phyloP scores from a whole-genome alignment of 2,329 filamentous ascomycete species.

The Aspergillus versicolor region DNA sequence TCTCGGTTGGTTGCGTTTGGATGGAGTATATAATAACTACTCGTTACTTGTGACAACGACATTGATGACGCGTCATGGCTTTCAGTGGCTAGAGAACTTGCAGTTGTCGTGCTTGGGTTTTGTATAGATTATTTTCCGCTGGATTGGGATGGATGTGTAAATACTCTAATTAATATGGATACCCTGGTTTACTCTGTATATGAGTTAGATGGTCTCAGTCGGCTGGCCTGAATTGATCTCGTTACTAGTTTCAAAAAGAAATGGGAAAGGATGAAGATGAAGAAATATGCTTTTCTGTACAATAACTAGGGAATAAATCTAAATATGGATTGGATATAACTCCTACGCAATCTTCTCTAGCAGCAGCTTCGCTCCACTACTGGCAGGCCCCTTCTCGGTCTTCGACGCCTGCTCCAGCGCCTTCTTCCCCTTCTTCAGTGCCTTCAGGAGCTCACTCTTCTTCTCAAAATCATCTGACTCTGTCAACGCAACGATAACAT shows the following conservation, averaged over 20 bases:
- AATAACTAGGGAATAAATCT: not conserved
- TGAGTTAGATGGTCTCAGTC: not conserved
- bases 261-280: not conserved
- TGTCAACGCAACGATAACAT: conserved; percentile 77
- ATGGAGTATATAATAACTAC: not conserved
- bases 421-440: conserved; percentile 71
- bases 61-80: not conserved
- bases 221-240: not conserved
- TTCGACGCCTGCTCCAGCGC: conserved; percentile 61
- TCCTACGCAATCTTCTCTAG: conserved; percentile 34
- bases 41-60: not conserved
- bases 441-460: conserved; percentile 65
- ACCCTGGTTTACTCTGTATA: not conserved
- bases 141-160: not conserved
- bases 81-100: not conserved
- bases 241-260: not conserved
- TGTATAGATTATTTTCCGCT: not conserved
- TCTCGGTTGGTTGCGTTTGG: not conserved
- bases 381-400: conserved; percentile 48
- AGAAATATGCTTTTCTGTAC: conserved; percentile 6
- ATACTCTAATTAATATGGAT: not conserved
- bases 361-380: conserved; percentile 47
- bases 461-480: conserved; percentile 72
- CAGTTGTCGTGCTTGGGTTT: not conserved
- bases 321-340: not conserved